Evolutionary conservation across 1,139 yeast species (phyloP).

Genomic region (Saccharomyces hybrid): DNA sequence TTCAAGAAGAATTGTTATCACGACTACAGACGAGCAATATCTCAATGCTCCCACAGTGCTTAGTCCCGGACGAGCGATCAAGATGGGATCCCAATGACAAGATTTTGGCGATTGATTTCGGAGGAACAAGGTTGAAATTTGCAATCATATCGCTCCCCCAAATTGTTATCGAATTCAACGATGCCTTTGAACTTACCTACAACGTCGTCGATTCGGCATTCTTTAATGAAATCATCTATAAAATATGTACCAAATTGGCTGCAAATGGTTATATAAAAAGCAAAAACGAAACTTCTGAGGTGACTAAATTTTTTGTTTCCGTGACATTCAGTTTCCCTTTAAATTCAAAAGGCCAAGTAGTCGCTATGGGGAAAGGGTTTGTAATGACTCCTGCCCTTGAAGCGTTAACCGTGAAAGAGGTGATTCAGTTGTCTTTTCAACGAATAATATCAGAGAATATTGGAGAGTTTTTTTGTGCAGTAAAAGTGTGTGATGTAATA

Average conservation of each 20-base stretch:
- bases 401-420: conserved; percentile 11
- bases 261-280: background rate
- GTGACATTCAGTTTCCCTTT: conserved; percentile 34
- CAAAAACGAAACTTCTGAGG: conserved; percentile 1
- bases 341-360: conserved; percentile 21
- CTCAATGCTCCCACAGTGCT: conserved; percentile 20
- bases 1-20: conserved; percentile 13
- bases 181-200: conserved; percentile 11
- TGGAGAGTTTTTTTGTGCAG: conserved; percentile 1
- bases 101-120: conserved; percentile 24
- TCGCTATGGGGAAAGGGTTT: conserved; percentile 35
- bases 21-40: conserved; percentile 13
- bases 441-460: conserved; percentile 3
- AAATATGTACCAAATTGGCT: conserved; percentile 10
- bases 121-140: conserved; percentile 24
- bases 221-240: conserved; percentile 21
- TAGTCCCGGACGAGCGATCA: background rate
- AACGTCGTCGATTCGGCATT: conserved; percentile 24
- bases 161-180: conserved; percentile 11
- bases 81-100: conserved; percentile 3
- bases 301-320: conserved; percentile 16
- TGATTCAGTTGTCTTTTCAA: conserved; percentile 18
- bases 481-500: conserved; percentile 22
- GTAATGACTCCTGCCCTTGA: conserved; percentile 18
- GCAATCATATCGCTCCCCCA: conserved; percentile 17